Evolutionary conservation across 2,329 filamentous ascomycete genomes (phyloP).

Genomic region (Xylaria sp.): DNA sequence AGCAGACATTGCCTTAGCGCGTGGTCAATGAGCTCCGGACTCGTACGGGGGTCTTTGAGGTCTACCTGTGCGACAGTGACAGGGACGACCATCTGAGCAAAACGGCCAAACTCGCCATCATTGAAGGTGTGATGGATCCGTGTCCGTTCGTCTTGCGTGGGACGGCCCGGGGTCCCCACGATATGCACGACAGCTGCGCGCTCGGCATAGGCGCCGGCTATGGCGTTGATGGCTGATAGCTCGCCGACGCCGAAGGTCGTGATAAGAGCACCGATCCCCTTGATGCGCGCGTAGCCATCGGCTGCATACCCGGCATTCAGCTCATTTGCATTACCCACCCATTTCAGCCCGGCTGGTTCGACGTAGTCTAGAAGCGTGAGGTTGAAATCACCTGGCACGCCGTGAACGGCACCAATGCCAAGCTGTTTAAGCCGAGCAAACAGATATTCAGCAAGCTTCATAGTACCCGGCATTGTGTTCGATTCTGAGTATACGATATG

Average conservation of each 20-base stretch:
- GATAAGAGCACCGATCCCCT: constrained; percentile 61
- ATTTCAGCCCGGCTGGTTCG: constrained; percentile 52
- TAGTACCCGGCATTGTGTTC: constrained; percentile 32
- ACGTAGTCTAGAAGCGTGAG: constrained; percentile 54
- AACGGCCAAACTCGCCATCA: constrained; percentile 64
- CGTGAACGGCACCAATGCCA: constrained; percentile 57
- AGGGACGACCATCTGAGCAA: constrained; percentile 60
- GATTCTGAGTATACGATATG: not conserved
- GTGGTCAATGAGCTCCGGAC: constrained; percentile 62
- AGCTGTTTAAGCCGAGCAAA: constrained; percentile 56
- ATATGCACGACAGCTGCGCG: constrained; percentile 67
- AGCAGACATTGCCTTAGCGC: constrained; percentile 62
- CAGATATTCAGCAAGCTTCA: constrained; percentile 51
- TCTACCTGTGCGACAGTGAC: constrained; percentile 63
- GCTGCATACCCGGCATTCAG: constrained; percentile 68
- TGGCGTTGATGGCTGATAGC: constrained; percentile 66
- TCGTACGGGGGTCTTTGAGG: constrained; percentile 57
- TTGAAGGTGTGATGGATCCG: constrained; percentile 66
- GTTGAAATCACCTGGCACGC: constrained; percentile 59
- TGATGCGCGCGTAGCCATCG: constrained; percentile 67
- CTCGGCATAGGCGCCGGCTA: constrained; percentile 69
- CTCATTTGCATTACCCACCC: constrained; percentile 67
- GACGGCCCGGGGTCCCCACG: constrained; percentile 62
- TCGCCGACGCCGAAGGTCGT: constrained; percentile 72
- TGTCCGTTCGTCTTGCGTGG: constrained; percentile 56